Conservation (phyloP, 768 basidiomycete species). For the Imleria badia region DNA sequence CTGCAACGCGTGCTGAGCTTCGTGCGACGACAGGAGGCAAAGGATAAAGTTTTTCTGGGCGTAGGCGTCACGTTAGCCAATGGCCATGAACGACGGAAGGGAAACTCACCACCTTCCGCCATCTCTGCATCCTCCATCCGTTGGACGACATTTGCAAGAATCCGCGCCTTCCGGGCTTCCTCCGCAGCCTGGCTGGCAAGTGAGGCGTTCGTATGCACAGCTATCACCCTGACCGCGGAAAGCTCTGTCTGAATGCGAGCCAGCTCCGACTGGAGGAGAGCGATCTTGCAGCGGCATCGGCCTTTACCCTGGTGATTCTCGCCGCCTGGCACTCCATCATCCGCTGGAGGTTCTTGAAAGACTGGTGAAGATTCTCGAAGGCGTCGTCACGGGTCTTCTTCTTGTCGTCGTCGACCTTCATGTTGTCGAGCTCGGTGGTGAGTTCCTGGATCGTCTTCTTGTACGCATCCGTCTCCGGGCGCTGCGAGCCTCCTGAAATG, state of each 20-base stretch:
- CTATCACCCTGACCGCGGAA: conserved; percentile 1
- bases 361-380: conserved; percentile 2
- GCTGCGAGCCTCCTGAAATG: conserved; percentile 15
- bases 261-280: conserved; percentile 18
- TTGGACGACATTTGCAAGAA: background rate
- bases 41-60: background rate
- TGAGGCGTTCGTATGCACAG: background rate
- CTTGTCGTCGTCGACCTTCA: conserved; percentile 4
- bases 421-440: conserved; percentile 1
- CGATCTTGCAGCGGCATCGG: conserved; percentile 19
- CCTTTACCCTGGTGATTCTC: conserved; percentile 11
- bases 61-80: conserved; percentile 1
- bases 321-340: conserved; percentile 16
- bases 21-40: background rate
- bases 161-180: background rate
- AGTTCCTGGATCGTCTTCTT: conserved; percentile 15
- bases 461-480: background rate
- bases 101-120: conserved; percentile 3
- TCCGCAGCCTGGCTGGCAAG: conserved; percentile 6
- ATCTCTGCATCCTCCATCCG: background rate
- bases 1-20: background rate
- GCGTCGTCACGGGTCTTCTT: conserved; percentile 7
- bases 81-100: background rate
- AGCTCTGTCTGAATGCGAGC: conserved; percentile 8
- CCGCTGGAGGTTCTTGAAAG: background rate